A percentile compares a stretch with the other conserved stretches of the same genome.
phyloP scores from a whole-genome alignment of 306 rosid species.

The Medicago truncatula region MtrunA17r5.0-ANR NC_053044.1:40337001-40337500 shows the following conservation, averaged over 20 bases:
- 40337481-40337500: constrained; percentile 26
- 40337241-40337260: no score
- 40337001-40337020: not conserved
- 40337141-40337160: not conserved
- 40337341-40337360: not conserved
- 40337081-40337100: constrained; percentile 64
- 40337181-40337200: not conserved
- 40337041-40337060: constrained; percentile 75
- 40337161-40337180: constrained; percentile 6
- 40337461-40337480: constrained; percentile 19
- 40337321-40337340: constrained; percentile 1
- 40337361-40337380: constrained; percentile 12
- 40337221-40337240: constrained; percentile 25
- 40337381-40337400: constrained; percentile 19
- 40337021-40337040: constrained; percentile 67
- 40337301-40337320: constrained; percentile 17
- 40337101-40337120: constrained; percentile 13
- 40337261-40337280: no score
- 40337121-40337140: constrained; percentile 36
- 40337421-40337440: constrained; percentile 16
- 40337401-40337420: constrained; percentile 26
- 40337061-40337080: constrained; percentile 86
- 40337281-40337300: not conserved
- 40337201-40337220: constrained; percentile 27
- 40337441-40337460: not conserved